Conservation (phyloP, 139 green algal genomes). For the Volvox africanus region DNA sequence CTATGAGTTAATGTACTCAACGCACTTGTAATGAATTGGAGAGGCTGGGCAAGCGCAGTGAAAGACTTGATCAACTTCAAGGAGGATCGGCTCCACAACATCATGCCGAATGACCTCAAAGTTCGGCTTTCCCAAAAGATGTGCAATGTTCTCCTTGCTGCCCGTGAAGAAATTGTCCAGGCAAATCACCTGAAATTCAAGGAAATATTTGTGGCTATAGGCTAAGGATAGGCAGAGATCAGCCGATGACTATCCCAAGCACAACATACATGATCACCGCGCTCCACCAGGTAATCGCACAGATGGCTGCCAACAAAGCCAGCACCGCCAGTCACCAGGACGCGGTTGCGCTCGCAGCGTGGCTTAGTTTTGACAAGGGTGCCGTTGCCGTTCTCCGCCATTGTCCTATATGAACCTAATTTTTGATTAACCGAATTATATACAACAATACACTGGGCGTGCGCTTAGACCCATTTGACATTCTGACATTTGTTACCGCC, state of each 20-base stretch:
- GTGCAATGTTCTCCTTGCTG: conserved; percentile 94
- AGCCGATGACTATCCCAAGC: neutral
- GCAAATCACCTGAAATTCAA: conserved; percentile 91
- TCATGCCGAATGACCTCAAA: conserved; percentile 99
- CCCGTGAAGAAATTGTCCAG: conserved; percentile 99
- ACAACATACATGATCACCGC: conserved; percentile 88
- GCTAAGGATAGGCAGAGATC: neutral
- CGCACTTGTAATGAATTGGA: conserved; percentile 99
- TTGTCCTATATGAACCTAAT: neutral
- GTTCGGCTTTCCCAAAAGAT: conserved; percentile 91
- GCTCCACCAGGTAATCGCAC: conserved; percentile 90
- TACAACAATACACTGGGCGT: no score
- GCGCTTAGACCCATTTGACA: no score
- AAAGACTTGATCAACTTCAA: conserved; percentile 99
- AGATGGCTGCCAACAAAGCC: conserved; percentile 98
- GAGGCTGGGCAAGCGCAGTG: conserved; percentile 99
- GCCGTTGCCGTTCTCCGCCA: conserved; percentile 12
- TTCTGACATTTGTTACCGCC: no score
- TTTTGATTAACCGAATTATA: no score
- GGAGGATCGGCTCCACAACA: conserved; percentile 94
- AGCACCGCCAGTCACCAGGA: conserved; percentile 95
- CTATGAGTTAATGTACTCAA: neutral
- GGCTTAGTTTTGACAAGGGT: conserved; percentile 91
- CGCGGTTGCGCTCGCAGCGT: conserved; percentile 81
- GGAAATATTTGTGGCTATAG: neutral